phyloP scores from a whole-genome alignment of 176 grass and related monocot species.

The Phyllostachys edulis region DNA sequence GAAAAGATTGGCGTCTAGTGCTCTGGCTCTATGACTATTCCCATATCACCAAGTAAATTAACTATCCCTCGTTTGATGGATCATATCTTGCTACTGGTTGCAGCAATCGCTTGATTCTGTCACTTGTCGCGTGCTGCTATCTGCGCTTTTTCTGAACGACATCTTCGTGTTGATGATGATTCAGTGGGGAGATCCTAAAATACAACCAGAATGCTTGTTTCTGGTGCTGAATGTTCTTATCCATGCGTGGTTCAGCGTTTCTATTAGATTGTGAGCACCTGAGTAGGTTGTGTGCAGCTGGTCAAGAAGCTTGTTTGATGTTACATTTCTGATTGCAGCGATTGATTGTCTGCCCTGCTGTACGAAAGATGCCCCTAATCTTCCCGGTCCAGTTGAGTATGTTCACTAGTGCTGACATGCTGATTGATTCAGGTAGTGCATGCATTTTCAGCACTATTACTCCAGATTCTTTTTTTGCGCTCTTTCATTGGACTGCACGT shows the following conservation, averaged over 20 bases:
- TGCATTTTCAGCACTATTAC: neutral
- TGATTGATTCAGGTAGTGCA: neutral
- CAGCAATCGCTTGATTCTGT: neutral
- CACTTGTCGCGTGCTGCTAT: neutral
- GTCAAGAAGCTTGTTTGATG: neutral
- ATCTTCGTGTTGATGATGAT: neutral
- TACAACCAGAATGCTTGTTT: neutral
- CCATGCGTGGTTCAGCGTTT: slow-evolving; percentile 19
- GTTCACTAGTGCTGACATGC: neutral
- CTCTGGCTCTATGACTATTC: neutral
- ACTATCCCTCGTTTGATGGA: neutral
- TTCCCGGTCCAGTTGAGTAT: neutral
- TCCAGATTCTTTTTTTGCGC: neutral
- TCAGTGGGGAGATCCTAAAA: neutral
- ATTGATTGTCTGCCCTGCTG: slow-evolving; percentile 28
- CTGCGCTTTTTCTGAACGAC: neutral
- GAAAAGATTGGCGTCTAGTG: neutral
- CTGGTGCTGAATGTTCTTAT: neutral
- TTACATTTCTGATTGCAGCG: slow-evolving; percentile 5
- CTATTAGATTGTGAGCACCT: slow-evolving; percentile 13
- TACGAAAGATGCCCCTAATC: neutral
- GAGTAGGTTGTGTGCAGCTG: slow-evolving; percentile 20
- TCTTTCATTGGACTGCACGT: neutral
- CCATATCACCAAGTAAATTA: neutral
- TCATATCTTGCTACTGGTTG: neutral